Evolutionary conservation across 305 asterid genomes (phyloP), one percentile per base, ranked within the genome.

Genomic region (Fraxinus latifolia): DNA sequence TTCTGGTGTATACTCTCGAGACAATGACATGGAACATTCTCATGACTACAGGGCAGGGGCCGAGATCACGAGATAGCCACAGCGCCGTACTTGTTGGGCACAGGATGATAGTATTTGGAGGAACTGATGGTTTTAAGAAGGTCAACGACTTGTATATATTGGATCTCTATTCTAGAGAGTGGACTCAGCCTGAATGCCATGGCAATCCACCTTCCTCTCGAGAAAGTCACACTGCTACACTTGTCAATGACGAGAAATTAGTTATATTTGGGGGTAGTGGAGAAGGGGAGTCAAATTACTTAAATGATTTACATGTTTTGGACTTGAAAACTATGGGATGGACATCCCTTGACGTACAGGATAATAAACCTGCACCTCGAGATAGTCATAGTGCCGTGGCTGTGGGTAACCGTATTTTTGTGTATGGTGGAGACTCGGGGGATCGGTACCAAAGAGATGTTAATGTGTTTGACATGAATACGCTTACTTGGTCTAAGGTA

Each of bases 51-150:
- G 98, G 99, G 76, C 80, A 79, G 76, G 97, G 95, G 5, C 99
- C 98, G 0, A 98, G 98, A 21, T 97, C 99, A 0, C 84, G 97
- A 2, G 99, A 96, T 86, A 96, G 99, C 89, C 99, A 96, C 87
- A 91, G 84, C 72, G 92, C 97, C 5, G 93, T 87, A 0, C 80
- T 94, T 3, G 89, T 96, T n/a, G 99, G 94, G 9, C 91, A 87
- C 83, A 86, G 74, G 79, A 96, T 96, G 98, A 80, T 92, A 2
- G 91, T 96, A 0, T 96, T 96, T 79, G 99, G 98, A 29, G 99
- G 99, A 58, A 93, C 97, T 17, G 88, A 96, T 79, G 99, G 99
- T 34, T 89, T 85, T 4, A 89, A 88, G 90, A 96, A 96, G 86
- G 97, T 96, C 9, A 94, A 91, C 15, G 97, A 94, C 70, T 85